phyloP scores from a whole-genome alignment of 768 basidiomycete genomes.

The Tulasnella sp. region DNA sequence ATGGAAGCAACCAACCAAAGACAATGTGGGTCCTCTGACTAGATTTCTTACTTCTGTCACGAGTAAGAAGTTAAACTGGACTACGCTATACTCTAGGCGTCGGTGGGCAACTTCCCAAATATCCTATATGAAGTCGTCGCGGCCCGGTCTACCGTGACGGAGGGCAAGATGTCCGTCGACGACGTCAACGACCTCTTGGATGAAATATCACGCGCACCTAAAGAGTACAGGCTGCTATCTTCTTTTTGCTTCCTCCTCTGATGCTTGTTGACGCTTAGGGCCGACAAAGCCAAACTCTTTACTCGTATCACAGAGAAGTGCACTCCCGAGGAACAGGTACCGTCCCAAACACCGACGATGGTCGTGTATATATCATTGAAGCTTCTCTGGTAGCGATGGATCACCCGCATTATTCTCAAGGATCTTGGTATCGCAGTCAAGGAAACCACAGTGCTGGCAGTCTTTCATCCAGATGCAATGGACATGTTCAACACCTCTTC shows the following conservation, averaged over 20 bases:
- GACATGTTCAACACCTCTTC: constrained; percentile 95
- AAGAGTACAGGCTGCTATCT: constrained; percentile 47
- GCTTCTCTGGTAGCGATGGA: constrained; percentile 51
- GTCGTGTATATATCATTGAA: not conserved
- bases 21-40: constrained; percentile 41
- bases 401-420: constrained; percentile 92
- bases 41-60: not conserved
- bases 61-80: not conserved
- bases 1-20: constrained; percentile 80
- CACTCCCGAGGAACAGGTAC: constrained; percentile 71
- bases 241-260: constrained; percentile 19
- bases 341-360: not conserved
- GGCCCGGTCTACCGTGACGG: constrained; percentile 71
- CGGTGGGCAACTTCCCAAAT: constrained; percentile 80
- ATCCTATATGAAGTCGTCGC: constrained; percentile 81
- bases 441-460: constrained; percentile 84
- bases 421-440: constrained; percentile 90
- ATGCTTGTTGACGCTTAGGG: constrained; percentile 40
- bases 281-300: constrained; percentile 64
- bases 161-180: constrained; percentile 62
- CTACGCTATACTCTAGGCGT: constrained; percentile 41
- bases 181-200: constrained; percentile 78
- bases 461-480: constrained; percentile 91
- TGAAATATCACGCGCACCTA: constrained; percentile 63
- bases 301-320: constrained; percentile 53